These are phyloP conservation scores for Stevia rebaudiana DNA, from an alignment of 140 eudicot species.

Conservation along the genomic window DNA sequence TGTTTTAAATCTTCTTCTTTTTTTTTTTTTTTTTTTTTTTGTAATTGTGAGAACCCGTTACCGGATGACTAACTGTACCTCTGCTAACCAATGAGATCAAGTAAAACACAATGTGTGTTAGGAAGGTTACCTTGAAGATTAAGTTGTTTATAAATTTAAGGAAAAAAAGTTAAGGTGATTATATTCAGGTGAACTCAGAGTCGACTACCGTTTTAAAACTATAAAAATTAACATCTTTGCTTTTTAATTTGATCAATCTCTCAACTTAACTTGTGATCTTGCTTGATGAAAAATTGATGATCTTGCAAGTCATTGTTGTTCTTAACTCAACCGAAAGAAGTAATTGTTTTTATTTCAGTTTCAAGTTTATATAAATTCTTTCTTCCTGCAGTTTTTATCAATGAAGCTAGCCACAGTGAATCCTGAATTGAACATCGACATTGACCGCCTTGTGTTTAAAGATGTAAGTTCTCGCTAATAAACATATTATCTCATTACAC, in stretches of 20 bases:
- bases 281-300: neutral
- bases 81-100: too few species aligned
- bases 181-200: neutral
- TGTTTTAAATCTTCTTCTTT: too few species aligned
- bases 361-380: neutral
- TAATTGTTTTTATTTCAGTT: neutral
- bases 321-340: neutral
- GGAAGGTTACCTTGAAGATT: too few species aligned
- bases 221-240: neutral
- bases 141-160: too few species aligned
- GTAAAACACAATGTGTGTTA: too few species aligned
- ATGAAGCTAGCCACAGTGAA: constrained; percentile 95
- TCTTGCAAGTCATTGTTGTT: too few species aligned
- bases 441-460: constrained; percentile 66
- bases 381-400: constrained; percentile 72
- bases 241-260: constrained; percentile 10
- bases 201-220: neutral
- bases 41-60: too few species aligned
- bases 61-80: too few species aligned
- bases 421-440: constrained; percentile 73
- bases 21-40: too few species aligned
- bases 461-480: constrained; percentile 51
- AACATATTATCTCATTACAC: neutral
- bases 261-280: constrained; percentile 13
- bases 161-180: neutral